Conservation (phyloP, 306 rosid genomes). For the Gillenia trifoliata region DNA sequence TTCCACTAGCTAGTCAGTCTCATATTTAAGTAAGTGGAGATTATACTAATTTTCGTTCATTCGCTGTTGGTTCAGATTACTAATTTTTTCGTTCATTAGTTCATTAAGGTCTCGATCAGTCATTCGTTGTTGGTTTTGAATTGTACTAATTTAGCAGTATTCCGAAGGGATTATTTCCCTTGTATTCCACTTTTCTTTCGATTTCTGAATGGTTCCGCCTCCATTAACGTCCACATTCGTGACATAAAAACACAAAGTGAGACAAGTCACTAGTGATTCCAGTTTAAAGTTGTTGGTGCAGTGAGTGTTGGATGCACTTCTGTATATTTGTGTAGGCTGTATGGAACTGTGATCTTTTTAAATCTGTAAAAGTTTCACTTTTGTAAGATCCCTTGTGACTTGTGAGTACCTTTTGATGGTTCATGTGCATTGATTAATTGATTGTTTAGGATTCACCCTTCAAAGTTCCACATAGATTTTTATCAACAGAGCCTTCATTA, state of each 20-base stretch:
- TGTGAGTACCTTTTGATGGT: slow-evolving; percentile 25
- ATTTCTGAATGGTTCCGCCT: background rate
- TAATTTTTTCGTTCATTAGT: no score
- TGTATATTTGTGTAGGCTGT: slow-evolving; percentile 27
- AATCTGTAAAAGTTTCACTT: slow-evolving; percentile 25
- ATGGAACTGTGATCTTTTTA: slow-evolving; percentile 37
- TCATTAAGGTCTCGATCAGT: no score
- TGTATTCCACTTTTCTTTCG: background rate
- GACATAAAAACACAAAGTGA: background rate
- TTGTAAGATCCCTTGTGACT: slow-evolving; percentile 27
- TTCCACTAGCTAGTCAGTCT: no score
- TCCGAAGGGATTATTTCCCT: slow-evolving; percentile 3
- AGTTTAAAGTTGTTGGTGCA: no score
- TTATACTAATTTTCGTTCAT: no score
- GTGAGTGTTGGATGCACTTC: no score
- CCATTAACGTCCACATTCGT: slow-evolving; percentile 3
- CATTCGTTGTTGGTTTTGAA: no score
- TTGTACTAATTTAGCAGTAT: slow-evolving; percentile 12
- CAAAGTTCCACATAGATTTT: background rate
- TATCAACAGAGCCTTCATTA: slow-evolving; percentile 1
- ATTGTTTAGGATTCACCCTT: slow-evolving; percentile 5
- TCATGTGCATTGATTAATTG: slow-evolving; percentile 5
- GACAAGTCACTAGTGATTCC: background rate
- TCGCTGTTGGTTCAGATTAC: no score
- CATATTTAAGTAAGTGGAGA: no score